Evolutionary conservation across 169 alveolate species (phyloP), one percentile per base, ranked within the genome.

Genomic region (Cryptosporidium ubiquitum): DNA sequence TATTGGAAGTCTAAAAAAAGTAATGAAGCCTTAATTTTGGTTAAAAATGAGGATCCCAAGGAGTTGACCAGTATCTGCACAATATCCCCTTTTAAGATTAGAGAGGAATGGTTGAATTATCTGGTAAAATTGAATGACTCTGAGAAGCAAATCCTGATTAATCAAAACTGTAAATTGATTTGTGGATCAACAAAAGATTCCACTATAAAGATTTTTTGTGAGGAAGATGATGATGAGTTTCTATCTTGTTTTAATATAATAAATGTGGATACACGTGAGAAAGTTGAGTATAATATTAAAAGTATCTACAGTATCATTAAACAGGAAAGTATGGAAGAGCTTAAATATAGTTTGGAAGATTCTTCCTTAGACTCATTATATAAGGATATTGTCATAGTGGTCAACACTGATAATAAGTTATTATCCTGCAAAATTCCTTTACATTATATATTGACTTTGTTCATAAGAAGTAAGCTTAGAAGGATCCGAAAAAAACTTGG

Each of bases 31-130:
- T 37, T 73, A 7, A 58, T 73, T 5, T 33, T 73, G 52, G 69
- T 55, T n/a, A 52, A 73, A 26, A 58, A 73, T 35, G 70, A 51
- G 5, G 58, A 57, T 26, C 49, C 85, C 29, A 9, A 26, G 12
- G 85, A 73, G 6, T 23, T 79, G 40, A 79, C 68, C 9, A 61
- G 79, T 39, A 64, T 79, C 16, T 61, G 89, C 23, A 58, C 66
- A 5, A 79, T 79, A 31, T 57, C 89, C 23, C 79, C 79, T 16
- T 61, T 79, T 61, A 61, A 39, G 66, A 35, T 79, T 18, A 79
- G 44, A 40, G 61, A 79, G 20, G 47, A 52, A 20, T 79, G 89
- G 89, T n/a, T 79, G n/a, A 42, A 58, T 55, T 73, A 73, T 33
- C 55, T 73, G 51, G 85, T 73, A 4, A 73, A 58, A 18, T 57